Conservation (phyloP, 805 yeast genomes). For the Ogataea saltuana region DNA sequence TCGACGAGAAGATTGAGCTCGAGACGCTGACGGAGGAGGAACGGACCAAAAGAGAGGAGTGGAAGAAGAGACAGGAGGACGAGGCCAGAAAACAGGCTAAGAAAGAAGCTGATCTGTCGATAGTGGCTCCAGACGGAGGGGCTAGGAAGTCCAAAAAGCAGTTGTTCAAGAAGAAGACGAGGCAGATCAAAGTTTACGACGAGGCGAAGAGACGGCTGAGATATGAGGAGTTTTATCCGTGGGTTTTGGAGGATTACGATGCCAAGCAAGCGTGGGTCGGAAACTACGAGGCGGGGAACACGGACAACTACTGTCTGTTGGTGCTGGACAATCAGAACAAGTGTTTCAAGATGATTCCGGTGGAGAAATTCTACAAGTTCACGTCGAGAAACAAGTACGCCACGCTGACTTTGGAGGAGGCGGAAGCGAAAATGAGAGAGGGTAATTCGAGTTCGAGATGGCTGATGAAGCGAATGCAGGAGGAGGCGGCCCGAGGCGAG, state of each 20-base stretch:
- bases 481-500: constrained; percentile 56
- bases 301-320: constrained; percentile 82
- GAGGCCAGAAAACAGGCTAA: constrained; percentile 37
- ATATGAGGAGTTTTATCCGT: constrained; percentile 95
- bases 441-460: constrained; percentile 78
- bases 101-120: constrained; percentile 52
- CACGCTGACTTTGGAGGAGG: constrained; percentile 92
- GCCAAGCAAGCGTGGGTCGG: constrained; percentile 95
- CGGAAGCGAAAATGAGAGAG: constrained; percentile 90
- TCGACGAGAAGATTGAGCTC: constrained; percentile 33
- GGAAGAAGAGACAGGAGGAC: constrained; percentile 29
- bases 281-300: constrained; percentile 85
- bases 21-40: constrained; percentile 42
- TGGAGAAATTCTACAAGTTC: constrained; percentile 90
- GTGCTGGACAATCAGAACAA: constrained; percentile 79
- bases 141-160: constrained; percentile 66
- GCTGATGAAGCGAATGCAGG: constrained; percentile 89
- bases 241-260: constrained; percentile 97
- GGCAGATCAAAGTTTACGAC: constrained; percentile 78
- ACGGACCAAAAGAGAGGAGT: constrained; percentile 36
- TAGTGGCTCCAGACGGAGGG: constrained; percentile 91
- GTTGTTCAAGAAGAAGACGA: constrained; percentile 72
- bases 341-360: constrained; percentile 85
- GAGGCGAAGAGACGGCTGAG: constrained; percentile 81
- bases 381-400: constrained; percentile 93